Evolutionary conservation across 208 protist species (phyloP).

Genomic region (Novymonas esmeraldas): DNA sequence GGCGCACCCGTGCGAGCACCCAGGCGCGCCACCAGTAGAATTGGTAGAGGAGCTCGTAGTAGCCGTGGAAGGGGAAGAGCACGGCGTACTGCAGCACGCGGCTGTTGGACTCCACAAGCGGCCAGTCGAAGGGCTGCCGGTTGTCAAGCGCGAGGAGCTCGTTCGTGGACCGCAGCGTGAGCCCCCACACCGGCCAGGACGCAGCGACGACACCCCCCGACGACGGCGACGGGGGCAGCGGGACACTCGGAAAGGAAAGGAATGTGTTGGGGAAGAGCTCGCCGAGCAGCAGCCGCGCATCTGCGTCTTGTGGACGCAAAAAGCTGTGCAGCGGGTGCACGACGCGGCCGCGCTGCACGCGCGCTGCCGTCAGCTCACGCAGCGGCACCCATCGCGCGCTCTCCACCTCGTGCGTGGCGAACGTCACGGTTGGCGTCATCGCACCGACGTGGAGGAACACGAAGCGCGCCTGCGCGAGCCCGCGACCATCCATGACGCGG

Average conservation of each 20-base stretch:
- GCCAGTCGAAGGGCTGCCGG: conserved; percentile 61
- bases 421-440: conserved; percentile 53
- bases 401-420: conserved; percentile 59
- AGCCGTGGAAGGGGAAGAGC: conserved; percentile 70
- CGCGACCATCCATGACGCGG: conserved; percentile 21
- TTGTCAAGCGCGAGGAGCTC: conserved; percentile 69
- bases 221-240: conserved; percentile 15
- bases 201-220: not conserved
- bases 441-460: conserved; percentile 80
- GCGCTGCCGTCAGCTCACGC: conserved; percentile 21
- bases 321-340: conserved; percentile 59
- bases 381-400: conserved; percentile 72
- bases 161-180: conserved; percentile 56
- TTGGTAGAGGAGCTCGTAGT: conserved; percentile 57
- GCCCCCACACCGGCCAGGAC: conserved; percentile 69
- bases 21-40: conserved; percentile 38
- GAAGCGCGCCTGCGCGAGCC: conserved; percentile 71
- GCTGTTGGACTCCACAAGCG: conserved; percentile 61
- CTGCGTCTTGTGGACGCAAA: conserved; percentile 44
- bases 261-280: conserved; percentile 56
- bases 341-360: conserved; percentile 38
- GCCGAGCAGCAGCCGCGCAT: conserved; percentile 44
- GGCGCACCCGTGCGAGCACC: conserved; percentile 10
- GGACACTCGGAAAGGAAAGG: conserved; percentile 57
- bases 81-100: conserved; percentile 49